A percentile compares a stretch with the other conserved stretches of the same genome.
phyloP scores from a whole-genome alignment of 805 yeast species.

The Barnettozyma vustinii region DNA sequence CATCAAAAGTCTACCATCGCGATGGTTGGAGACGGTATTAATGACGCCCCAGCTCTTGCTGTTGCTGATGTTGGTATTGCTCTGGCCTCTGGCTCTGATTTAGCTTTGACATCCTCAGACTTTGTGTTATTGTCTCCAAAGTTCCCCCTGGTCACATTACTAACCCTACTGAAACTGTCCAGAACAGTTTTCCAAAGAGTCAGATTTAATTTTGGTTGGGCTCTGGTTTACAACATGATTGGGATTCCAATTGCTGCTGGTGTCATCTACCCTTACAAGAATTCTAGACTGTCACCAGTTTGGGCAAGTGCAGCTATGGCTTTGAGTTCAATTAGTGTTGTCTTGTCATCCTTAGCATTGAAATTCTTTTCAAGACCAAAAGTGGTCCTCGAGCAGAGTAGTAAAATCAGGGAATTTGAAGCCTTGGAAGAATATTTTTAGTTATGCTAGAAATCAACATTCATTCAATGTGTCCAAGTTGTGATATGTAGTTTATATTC shows the following conservation, averaged over 20 bases:
- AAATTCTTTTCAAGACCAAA: constrained; percentile 39
- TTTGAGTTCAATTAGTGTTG: constrained; percentile 51
- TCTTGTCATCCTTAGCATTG: constrained; percentile 49
- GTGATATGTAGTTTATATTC: neutral
- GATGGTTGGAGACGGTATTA: constrained; percentile 82
- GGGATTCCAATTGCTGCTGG: constrained; percentile 68
- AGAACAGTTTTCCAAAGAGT: constrained; percentile 46
- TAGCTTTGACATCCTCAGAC: constrained; percentile 70
- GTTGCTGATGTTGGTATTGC: constrained; percentile 77
- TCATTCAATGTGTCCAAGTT: neutral
- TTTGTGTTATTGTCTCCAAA: constrained; percentile 57
- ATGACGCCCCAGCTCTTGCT: constrained; percentile 77
- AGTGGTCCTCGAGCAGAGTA: constrained; percentile 11
- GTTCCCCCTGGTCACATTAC: constrained; percentile 45
- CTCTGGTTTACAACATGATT: constrained; percentile 48
- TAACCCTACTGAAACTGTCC: constrained; percentile 49
- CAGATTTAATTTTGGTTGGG: constrained; percentile 55
- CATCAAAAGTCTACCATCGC: constrained; percentile 36
- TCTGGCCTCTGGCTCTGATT: constrained; percentile 68
- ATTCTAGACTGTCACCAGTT: constrained; percentile 52
- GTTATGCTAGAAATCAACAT: neutral
- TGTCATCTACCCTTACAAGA: constrained; percentile 49
- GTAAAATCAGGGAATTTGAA: constrained; percentile 10
- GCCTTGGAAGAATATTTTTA: constrained; percentile 10
- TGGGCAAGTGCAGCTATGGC: constrained; percentile 72